Evolutionary conservation across 31 red algal genomes (phyloP), one percentile per base, ranked within the genome.

Genomic region (Asparagopsis taxiformis): DNA sequence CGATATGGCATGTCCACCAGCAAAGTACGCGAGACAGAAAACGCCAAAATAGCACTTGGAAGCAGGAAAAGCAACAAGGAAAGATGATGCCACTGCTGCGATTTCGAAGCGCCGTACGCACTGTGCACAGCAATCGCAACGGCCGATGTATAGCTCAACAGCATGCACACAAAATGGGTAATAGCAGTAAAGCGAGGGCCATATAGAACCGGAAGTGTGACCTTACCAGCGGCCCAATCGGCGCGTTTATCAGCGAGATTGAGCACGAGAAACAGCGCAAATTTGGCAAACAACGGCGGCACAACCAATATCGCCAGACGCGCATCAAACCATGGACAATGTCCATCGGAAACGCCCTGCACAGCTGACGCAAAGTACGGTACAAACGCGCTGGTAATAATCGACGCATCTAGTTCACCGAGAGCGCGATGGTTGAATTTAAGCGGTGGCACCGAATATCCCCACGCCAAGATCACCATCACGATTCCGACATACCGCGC

Each of bases 381-480:
- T 21, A 87, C 35, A 22, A 75, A 56, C n/a, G 69, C 4, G 30
- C 43, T 73, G 15, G 82, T 76, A 23, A 87, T 70, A 21, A 76
- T n/a, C 23, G 82, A 50, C 15, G 82, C 82, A 16, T 48, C 55
- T 33, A 87, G 62, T 62, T 87, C 82, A 19, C 82, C 82, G 6
- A 49, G 29, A 0, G 29, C 72, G 41, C 63, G 72, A 31, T 77
- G 65, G 71, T 87, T 87, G 53, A 87, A 62, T 13, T 0, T 32
- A 26, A 77, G 39, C 37, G 82, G 82, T 21, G 71, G 82, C 22
- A 62, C 72, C 0, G 60, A 58, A 62, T 87, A 87, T 16, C 41
- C 31, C 2, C n/a, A 31, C 24, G 82, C 82, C 22, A 75, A 34
- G 2, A 69, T 1, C 22, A 38, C 4, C 17, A 87, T 87, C 1